Percentiles rank a stretch among this genome's conserved stretches.
These are phyloP conservation scores for Amanita thiersii DNA, from an alignment of 768 basidiomycete species.

Conservation along the genomic window DNA sequence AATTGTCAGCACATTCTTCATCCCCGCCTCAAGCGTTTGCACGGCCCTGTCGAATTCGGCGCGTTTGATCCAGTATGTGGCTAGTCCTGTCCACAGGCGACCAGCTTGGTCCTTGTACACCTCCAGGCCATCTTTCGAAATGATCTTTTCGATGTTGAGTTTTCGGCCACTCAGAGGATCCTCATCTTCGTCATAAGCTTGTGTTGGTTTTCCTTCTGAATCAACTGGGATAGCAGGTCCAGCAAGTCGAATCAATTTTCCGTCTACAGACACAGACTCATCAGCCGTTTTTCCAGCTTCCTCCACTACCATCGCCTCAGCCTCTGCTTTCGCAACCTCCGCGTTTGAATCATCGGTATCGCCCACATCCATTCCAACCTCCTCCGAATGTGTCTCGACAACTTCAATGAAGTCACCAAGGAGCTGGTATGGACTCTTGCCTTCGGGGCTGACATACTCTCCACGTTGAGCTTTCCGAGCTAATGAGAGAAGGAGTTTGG, in stretches of 20 bases:
- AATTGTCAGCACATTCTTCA: slow-evolving; percentile 80
- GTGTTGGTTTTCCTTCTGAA: slow-evolving; percentile 39
- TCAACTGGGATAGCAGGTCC: slow-evolving; percentile 52
- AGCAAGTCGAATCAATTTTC: slow-evolving; percentile 62
- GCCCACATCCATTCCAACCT: slow-evolving; percentile 82
- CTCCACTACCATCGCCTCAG: slow-evolving; percentile 29
- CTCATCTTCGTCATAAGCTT: slow-evolving; percentile 71
- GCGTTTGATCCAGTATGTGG: slow-evolving; percentile 98
- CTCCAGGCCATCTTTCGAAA: slow-evolving; percentile 77
- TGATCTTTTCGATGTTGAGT: slow-evolving; percentile 82
- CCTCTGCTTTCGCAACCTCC: slow-evolving; percentile 38
- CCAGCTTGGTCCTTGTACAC: slow-evolving; percentile 97
- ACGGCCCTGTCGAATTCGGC: slow-evolving; percentile 91
- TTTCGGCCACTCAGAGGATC: slow-evolving; percentile 64
- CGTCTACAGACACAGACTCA: slow-evolving; percentile 42
- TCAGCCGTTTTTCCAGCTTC: slow-evolving; percentile 17
- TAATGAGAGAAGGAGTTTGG: slow-evolving; percentile 79
- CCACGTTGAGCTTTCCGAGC: slow-evolving; percentile 80
- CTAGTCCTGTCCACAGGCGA: slow-evolving; percentile 90
- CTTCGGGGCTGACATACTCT: slow-evolving; percentile 80
- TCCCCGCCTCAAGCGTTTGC: slow-evolving; percentile 80
- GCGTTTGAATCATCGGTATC: slow-evolving; percentile 57
- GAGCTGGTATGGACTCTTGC: slow-evolving; percentile 92
- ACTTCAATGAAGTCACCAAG: slow-evolving; percentile 90
- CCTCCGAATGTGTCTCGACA: slow-evolving; percentile 84